A percentile compares a stretch with the other conserved stretches of the same genome.
Evolutionary conservation across 495 filamentous ascomycete genomes (phyloP).

Genomic region (Podospora pseudopauciseta): DNA sequence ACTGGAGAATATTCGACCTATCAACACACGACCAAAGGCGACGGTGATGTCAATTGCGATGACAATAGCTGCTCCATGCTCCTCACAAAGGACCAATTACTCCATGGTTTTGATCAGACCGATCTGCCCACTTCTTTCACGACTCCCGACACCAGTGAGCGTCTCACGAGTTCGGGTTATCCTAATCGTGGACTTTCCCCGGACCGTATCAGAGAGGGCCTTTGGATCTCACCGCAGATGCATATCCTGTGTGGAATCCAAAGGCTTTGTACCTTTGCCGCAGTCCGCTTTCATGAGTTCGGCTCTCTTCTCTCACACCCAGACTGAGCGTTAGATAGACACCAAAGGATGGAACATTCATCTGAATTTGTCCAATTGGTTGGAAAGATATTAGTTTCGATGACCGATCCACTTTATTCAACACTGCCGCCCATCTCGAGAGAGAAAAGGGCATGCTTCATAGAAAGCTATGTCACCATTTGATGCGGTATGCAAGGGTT

Average conservation of each 20-base stretch:
- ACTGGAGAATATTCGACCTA: not conserved
- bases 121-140: not conserved
- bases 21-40: not conserved
- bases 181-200: not conserved
- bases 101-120: not conserved
- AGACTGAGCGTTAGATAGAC: not conserved
- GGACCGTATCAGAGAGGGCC: not conserved
- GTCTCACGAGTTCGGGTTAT: not conserved
- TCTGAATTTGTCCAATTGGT: not conserved
- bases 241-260: not conserved
- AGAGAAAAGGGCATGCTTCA: not conserved
- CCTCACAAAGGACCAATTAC: not conserved
- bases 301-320: not conserved
- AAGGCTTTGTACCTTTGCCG: not conserved
- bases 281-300: not conserved
- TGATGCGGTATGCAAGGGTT: not conserved
- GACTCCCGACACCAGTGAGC: not conserved
- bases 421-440: not conserved
- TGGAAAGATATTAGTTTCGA: not conserved
- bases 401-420: not conserved
- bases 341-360: not conserved
- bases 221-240: not conserved
- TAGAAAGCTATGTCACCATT: not conserved
- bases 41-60: not conserved
- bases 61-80: not conserved